Evolutionary conservation across 305 asterid species (phyloP).

Genomic region (Withania somnifera): DNA sequence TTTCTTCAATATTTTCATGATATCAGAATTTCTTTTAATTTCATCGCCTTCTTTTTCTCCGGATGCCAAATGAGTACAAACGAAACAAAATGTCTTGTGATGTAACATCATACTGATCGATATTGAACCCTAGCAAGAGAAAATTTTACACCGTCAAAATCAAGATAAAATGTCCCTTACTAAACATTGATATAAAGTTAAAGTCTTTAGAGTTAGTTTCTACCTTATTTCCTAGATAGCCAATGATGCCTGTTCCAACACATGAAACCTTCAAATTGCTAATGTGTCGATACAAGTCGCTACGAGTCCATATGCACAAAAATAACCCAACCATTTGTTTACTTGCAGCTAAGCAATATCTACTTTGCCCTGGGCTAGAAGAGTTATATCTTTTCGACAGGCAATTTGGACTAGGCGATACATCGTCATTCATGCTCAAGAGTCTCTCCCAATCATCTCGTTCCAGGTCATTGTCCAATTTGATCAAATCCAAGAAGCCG

Average conservation of each 20-base stretch:
- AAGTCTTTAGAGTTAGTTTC: not conserved
- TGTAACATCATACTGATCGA: constrained; percentile 66
- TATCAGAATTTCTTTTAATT: constrained; percentile 49
- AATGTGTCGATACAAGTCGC: constrained; percentile 32
- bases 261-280: constrained; percentile 55
- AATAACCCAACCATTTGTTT: constrained; percentile 90
- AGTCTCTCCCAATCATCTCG: constrained; percentile 1
- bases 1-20: constrained; percentile 45
- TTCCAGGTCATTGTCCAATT: constrained; percentile 20
- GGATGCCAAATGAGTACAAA: constrained; percentile 70
- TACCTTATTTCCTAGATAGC: constrained; percentile 93
- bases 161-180: not conserved
- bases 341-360: constrained; percentile 56
- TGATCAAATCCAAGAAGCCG: constrained; percentile 47
- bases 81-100: constrained; percentile 50
- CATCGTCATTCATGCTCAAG: constrained; percentile 8
- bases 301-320: constrained; percentile 58
- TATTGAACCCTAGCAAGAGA: constrained; percentile 41
- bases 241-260: constrained; percentile 77
- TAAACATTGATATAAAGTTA: not conserved
- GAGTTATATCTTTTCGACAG: not conserved
- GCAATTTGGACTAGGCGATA: constrained; percentile 7
- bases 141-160: not conserved
- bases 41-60: constrained; percentile 69
- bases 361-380: not conserved